A percentile compares a stretch with the other conserved stretches of the same genome.
Evolutionary conservation across 2,329 filamentous ascomycete species (phyloP).

Genomic region (Botrytis fragariae): DNA sequence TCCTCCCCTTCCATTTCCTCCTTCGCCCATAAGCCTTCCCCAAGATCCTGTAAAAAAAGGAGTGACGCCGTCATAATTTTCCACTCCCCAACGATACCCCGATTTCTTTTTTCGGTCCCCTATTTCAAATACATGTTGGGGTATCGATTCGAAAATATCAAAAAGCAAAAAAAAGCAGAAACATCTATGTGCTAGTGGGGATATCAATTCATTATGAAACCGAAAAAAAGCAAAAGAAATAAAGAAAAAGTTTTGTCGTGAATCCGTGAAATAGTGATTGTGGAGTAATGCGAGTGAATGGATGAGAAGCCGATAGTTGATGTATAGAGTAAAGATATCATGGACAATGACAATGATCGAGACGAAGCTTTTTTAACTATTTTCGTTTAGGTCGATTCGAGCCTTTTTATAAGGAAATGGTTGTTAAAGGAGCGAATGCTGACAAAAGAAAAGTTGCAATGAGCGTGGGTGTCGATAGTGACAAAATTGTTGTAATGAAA

Average conservation of each 20-base stretch:
- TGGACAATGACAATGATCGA: slow-evolving; percentile 14
- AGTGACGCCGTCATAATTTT: slow-evolving; percentile 23
- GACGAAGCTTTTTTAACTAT: neutral
- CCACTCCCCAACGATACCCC: slow-evolving; percentile 3
- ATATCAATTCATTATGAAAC: slow-evolving; percentile 26
- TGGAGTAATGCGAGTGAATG: neutral
- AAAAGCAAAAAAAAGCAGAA: slow-evolving; percentile 16
- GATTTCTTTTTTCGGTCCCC: slow-evolving; percentile 9
- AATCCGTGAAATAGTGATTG: neutral
- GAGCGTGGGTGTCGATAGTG: slow-evolving; percentile 37
- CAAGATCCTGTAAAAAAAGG: slow-evolving; percentile 7
- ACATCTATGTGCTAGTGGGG: slow-evolving; percentile 31
- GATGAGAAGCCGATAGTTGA: neutral
- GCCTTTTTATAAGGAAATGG: slow-evolving; percentile 33
- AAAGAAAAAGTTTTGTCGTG: neutral
- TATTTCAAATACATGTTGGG: slow-evolving; percentile 3
- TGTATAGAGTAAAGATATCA: slow-evolving; percentile 8
- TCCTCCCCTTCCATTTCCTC: neutral
- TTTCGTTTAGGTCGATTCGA: slow-evolving; percentile 15
- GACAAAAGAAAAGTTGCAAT: slow-evolving; percentile 35
- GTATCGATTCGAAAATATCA: slow-evolving; percentile 1
- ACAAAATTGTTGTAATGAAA: slow-evolving; percentile 25
- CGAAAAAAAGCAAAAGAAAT: slow-evolving; percentile 7
- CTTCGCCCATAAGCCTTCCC: neutral
- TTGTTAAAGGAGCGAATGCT: slow-evolving; percentile 34